Percentiles rank a stretch among this genome's conserved stretches.
phyloP scores from a whole-genome alignment of 2,329 filamentous ascomycete species.

The Tolypocladium endophyticum region DNA sequence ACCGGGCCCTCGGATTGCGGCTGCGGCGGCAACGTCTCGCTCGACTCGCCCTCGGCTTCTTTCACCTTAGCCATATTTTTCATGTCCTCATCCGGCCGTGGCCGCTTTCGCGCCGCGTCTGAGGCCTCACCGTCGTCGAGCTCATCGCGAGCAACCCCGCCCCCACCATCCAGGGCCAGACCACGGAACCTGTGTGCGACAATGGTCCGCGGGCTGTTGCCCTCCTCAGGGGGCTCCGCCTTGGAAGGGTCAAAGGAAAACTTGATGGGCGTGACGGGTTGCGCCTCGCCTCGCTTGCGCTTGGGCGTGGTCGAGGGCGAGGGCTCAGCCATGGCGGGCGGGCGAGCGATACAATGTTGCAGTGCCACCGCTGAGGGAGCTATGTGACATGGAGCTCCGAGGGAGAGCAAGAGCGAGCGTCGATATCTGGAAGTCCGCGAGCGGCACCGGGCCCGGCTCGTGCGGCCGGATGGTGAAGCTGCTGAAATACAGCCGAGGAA shows the following conservation, averaged over 20 bases:
- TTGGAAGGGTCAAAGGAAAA: conserved; percentile 35
- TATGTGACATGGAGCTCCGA: neutral
- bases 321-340: conserved; percentile 7
- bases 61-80: conserved; percentile 9
- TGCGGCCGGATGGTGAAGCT: neutral
- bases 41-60: conserved; percentile 1
- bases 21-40: neutral
- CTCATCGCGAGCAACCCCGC: conserved; percentile 27
- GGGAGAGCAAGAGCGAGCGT: neutral
- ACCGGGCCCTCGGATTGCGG: neutral
- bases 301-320: conserved; percentile 27
- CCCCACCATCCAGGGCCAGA: conserved; percentile 35
- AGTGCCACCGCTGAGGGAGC: neutral
- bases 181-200: conserved; percentile 43
- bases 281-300: conserved; percentile 32
- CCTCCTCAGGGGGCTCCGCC: conserved; percentile 27
- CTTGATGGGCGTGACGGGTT: conserved; percentile 20
- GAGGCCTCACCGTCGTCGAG: conserved; percentile 17
- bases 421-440: neutral
- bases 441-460: neutral
- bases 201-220: conserved; percentile 40
- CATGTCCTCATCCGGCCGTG: neutral
- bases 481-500: neutral
- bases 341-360: neutral
- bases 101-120: conserved; percentile 8